phyloP scores from a whole-genome alignment of 2,329 filamentous ascomycete genomes.

The Pezicula carpinea region DNA sequence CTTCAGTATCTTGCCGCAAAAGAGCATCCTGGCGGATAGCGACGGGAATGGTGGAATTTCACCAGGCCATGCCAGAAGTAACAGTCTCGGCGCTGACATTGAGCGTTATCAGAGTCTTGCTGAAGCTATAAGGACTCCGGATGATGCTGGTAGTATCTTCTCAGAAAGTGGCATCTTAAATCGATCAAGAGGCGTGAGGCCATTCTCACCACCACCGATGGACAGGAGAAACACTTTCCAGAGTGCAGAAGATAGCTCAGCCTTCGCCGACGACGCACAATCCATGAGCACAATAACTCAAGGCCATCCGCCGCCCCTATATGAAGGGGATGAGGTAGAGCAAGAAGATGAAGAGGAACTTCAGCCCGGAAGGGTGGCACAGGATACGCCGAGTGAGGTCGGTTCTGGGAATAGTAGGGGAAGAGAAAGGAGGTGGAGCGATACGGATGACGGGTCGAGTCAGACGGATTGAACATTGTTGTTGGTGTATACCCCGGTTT shows the following conservation, averaged over 20 bases:
- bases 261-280: conserved; percentile 5
- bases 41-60: background rate
- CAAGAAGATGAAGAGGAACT: background rate
- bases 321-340: background rate
- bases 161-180: conserved; percentile 43
- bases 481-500: conserved; percentile 1
- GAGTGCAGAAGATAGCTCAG: too few species aligned
- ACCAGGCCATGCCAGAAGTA: conserved; percentile 39
- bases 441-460: conserved; percentile 21
- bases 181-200: conserved; percentile 47
- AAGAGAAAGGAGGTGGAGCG: conserved; percentile 25
- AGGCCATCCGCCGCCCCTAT: conserved; percentile 2
- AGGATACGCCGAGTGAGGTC: background rate
- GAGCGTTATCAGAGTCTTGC: conserved; percentile 55
- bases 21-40: conserved; percentile 51
- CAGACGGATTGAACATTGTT: too few species aligned
- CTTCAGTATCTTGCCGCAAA: conserved; percentile 60
- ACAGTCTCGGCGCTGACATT: conserved; percentile 49
- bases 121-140: conserved; percentile 37
- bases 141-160: conserved; percentile 47
- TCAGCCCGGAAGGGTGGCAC: background rate
- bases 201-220: conserved; percentile 54
- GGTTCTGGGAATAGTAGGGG: conserved; percentile 4
- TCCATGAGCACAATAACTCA: conserved; percentile 11
- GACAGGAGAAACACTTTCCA: conserved; percentile 4